A percentile compares a stretch with the other conserved stretches of the same genome.
Evolutionary conservation across 2,329 filamentous ascomycete species (phyloP).

Genomic region (Aspergillus sp.): DNA sequence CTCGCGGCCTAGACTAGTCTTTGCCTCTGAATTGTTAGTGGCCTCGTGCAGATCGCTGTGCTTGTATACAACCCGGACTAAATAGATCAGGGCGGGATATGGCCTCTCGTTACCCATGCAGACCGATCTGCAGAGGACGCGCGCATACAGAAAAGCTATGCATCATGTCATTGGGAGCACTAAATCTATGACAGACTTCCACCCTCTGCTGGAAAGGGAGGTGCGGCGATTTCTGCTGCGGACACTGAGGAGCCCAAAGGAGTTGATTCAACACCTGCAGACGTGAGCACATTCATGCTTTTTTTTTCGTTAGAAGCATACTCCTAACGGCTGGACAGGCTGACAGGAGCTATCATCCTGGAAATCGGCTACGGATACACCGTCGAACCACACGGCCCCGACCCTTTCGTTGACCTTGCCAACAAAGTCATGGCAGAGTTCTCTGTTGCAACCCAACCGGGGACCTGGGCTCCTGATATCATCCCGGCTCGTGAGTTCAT

Average conservation of each 20-base stretch:
- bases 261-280: background rate
- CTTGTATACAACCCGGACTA: background rate
- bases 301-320: no score
- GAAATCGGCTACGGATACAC: conserved; percentile 2
- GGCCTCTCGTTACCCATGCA: background rate
- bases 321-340: background rate
- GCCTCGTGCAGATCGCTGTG: background rate
- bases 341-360: background rate
- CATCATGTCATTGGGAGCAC: background rate
- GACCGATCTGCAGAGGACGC: background rate
- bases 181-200: background rate
- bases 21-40: background rate
- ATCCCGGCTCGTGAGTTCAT: background rate
- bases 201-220: background rate
- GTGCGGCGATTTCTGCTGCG: background rate
- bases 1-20: background rate
- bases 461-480: background rate
- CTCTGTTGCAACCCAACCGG: background rate
- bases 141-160: background rate
- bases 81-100: background rate
- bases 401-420: conserved; percentile 1
- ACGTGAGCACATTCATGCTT: background rate
- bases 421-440: conserved; percentile 1
- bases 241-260: background rate
- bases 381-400: background rate